A percentile compares a stretch with the other conserved stretches of the same genome.
Evolutionary conservation across 208 protist genomes (phyloP).

Genomic region (Vickermania ingenoplastis): DNA sequence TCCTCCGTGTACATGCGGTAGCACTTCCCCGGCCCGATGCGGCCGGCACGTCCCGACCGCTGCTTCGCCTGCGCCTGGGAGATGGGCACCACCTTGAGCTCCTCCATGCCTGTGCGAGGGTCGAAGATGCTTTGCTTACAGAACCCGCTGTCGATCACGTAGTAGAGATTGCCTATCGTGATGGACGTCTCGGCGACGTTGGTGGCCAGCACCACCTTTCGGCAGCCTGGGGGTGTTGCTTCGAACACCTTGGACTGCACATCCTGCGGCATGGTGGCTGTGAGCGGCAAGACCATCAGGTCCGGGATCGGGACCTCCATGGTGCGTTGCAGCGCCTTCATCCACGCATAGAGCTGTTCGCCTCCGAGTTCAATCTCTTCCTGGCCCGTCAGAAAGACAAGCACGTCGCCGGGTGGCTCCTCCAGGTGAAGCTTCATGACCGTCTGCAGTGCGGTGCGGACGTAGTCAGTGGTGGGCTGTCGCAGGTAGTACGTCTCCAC

Average conservation of each 20-base stretch:
- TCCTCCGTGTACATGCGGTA: conserved; percentile 96
- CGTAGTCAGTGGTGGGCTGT: conserved; percentile 93
- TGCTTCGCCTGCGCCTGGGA: conserved; percentile 97
- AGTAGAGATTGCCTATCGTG: conserved; percentile 99
- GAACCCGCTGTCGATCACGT: conserved; percentile 97
- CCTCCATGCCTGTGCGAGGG: conserved; percentile 94
- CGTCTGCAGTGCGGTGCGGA: conserved; percentile 94
- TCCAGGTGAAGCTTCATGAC: conserved; percentile 98
- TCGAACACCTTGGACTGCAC: conserved; percentile 98
- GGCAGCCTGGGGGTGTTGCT: conserved; percentile 77
- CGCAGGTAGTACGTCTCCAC: conserved; percentile 96
- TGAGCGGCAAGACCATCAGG: conserved; percentile 96
- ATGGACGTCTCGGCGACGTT: conserved; percentile 99
- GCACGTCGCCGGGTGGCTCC: conserved; percentile 97
- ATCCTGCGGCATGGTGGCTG: conserved; percentile 97
- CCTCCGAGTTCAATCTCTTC: conserved; percentile 99
- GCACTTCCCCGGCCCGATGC: conserved; percentile 95
- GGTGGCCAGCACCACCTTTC: conserved; percentile 98
- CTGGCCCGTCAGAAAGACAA: conserved; percentile 99
- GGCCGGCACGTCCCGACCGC: conserved; percentile 92
- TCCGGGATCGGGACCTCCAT: conserved; percentile 72
- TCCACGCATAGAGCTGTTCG: conserved; percentile 92
- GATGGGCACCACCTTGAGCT: conserved; percentile 95
- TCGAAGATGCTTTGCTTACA: conserved; percentile 98
- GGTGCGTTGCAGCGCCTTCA: conserved; percentile 56